Base-by-base conservation (phyloP, 2,329 filamentous ascomycete genomes). In the Beauveria varroae region DNA sequence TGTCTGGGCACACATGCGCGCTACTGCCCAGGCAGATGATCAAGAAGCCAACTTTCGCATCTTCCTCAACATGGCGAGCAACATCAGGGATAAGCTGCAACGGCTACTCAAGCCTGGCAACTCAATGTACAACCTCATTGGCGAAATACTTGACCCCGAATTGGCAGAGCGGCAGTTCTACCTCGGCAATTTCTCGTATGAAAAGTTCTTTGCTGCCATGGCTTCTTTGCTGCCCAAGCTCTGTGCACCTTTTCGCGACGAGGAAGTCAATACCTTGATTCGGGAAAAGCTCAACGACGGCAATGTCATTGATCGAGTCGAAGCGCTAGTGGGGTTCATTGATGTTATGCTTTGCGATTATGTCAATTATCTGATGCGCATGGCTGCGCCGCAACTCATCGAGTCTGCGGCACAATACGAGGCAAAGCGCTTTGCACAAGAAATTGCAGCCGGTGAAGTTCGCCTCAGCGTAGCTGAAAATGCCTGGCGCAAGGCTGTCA, bases 321-420 rank as follows among this genome's bases (percentile, higher is more conserved):
- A 91, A 74, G 86, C 87, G 16, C 78, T 95, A 2, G 83, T 91
- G 59, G 83, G 86, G 34, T 88, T 91, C 66, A 89, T 93, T 61
- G 88, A 95, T 68, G 77, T 88, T 41, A 87, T 93, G 76, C 84
- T 89, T 26, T 85, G 91, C 62, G 90, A 95, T 68, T 92, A 93
- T 68, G 87, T 89, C 63, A 95, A 95, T 70, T 93, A 91, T 69
- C 80, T 93, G 67, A 77, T 95, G 55, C 85, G 86, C 71, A 82
- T 88, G 30, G 86, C 86, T 0, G 88, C 88, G 1, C 88, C 89
- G 0, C 84, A 84, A 6, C 80, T 95, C 57, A 84, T 91, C 59
- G 83, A 87, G 64, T 86, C 90, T 65, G 86, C 89, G 2, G 77
- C 86, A 1, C 81, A 85, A 18, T 93, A 93, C 70, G 90, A 95